A percentile compares a stretch with the other conserved stretches of the same genome.
Conservation (phyloP, 306 rosid species). For the Hippophae gyantsensis region DNA sequence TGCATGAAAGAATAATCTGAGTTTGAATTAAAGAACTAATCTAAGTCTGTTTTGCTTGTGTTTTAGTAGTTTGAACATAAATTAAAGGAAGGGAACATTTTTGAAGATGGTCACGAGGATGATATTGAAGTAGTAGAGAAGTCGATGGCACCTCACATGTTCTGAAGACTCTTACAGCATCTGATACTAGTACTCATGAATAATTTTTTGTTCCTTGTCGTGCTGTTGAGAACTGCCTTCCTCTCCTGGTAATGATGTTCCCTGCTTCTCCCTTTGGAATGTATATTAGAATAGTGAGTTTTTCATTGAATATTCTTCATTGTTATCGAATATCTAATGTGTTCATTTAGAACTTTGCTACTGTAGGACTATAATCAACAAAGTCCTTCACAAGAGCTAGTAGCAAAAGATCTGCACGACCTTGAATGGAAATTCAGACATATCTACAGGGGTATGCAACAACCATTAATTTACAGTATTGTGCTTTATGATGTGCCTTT, state of each 20-base stretch:
- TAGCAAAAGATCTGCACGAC: slow-evolving; percentile 93
- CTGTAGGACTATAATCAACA: slow-evolving; percentile 81
- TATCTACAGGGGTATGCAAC: slow-evolving; percentile 65
- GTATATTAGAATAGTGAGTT: too few species aligned
- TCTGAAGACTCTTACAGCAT: slow-evolving; percentile 99
- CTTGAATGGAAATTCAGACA: slow-evolving; percentile 90
- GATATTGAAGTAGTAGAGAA: slow-evolving; percentile 56
- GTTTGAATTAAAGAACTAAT: background rate
- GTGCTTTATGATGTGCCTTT: too few species aligned
- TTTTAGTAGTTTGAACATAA: slow-evolving; percentile 47
- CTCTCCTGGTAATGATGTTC: slow-evolving; percentile 62
- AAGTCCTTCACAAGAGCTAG: slow-evolving; percentile 95
- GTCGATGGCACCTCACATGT: slow-evolving; percentile 89
- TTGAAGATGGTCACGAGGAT: slow-evolving; percentile 56
- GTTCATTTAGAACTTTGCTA: slow-evolving; percentile 1
- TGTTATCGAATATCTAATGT: background rate
- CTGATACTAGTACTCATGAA: slow-evolving; percentile 98
- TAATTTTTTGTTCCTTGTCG: slow-evolving; percentile 98
- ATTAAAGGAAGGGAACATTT: slow-evolving; percentile 38
- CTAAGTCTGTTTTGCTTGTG: slow-evolving; percentile 17
- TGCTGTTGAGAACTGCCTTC: slow-evolving; percentile 98
- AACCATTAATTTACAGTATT: background rate
- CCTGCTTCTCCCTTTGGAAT: too few species aligned
- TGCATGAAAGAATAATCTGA: too few species aligned
- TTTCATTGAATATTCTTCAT: too few species aligned